A percentile compares a stretch with the other conserved stretches of the same genome.
Conservation (phyloP, 192 early-diverging fungal genomes). For the Backusella morwellensis region DNA sequence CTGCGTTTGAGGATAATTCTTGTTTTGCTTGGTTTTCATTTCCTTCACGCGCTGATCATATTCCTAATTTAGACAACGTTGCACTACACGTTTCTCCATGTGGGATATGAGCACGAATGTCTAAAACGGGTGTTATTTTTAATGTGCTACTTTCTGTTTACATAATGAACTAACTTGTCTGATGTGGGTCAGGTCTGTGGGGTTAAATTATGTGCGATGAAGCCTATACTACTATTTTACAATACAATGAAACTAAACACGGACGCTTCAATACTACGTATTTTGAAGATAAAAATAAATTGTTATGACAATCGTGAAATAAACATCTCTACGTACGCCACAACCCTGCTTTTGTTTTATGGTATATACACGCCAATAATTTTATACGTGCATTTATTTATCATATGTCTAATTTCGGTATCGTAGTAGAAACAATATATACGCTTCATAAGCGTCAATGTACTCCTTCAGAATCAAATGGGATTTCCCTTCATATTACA, state of each 20-base stretch:
- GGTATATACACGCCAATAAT: neutral
- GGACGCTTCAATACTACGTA: neutral
- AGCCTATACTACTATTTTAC: neutral
- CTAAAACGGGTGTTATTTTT: neutral
- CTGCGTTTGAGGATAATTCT: neutral
- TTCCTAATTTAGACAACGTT: neutral
- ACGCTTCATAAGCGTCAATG: neutral
- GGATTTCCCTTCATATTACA: neutral
- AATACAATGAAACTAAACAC: neutral
- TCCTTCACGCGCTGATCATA: neutral
- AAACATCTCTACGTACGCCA: neutral
- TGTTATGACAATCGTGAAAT: neutral
- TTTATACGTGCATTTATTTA: neutral
- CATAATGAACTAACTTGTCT: neutral
- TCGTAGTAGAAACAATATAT: neutral
- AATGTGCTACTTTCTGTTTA: constrained; percentile 1
- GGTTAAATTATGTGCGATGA: neutral
- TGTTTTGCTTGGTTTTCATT: neutral
- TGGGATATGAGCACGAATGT: constrained; percentile 3
- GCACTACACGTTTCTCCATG: neutral
- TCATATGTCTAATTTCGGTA: neutral
- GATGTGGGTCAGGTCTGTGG: neutral
- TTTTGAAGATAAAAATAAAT: neutral
- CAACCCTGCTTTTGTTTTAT: neutral
- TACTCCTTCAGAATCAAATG: neutral